Evolutionary conservation across 75 land plant genomes (phyloP).

Genomic region (Pinus albicaulis): DNA sequence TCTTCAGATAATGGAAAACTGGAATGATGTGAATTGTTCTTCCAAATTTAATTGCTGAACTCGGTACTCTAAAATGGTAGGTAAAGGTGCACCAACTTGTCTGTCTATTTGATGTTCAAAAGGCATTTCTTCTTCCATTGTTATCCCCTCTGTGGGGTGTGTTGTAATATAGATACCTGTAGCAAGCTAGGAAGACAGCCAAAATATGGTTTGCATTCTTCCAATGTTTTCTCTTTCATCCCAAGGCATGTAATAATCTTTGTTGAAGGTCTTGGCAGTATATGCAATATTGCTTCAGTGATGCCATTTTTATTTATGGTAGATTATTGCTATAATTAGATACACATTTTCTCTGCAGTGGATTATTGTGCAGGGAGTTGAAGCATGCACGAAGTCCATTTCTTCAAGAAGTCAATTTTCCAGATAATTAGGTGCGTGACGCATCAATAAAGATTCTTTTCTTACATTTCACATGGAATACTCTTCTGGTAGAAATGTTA

Average conservation of each 20-base stretch:
- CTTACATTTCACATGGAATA: too few relatives aligned
- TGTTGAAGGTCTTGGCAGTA: not conserved
- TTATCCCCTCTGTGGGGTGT: not conserved
- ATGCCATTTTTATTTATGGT: not conserved
- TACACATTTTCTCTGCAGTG: not conserved
- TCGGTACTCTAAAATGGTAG: conserved; percentile 3
- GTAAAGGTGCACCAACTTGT: not conserved
- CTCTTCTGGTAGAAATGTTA: too few relatives aligned
- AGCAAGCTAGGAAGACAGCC: too few relatives aligned
- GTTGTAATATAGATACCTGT: too few relatives aligned
- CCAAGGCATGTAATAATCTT: too few relatives aligned
- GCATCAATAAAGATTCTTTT: too few relatives aligned
- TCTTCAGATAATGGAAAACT: conserved; percentile 1
- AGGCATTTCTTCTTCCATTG: not conserved
- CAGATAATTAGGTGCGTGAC: conserved; percentile 2
- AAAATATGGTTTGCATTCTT: too few relatives aligned
- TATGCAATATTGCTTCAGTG: not conserved
- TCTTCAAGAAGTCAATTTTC: not conserved
- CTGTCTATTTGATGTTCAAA: not conserved
- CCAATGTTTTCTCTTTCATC: too few relatives aligned
- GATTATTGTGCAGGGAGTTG: not conserved
- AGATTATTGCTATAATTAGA: not conserved
- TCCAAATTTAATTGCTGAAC: not conserved
- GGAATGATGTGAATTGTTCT: not conserved
- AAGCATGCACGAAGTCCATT: not conserved